Base-by-base conservation (phyloP, 768 basidiomycete species). In the Trametes cingulata region DNA sequence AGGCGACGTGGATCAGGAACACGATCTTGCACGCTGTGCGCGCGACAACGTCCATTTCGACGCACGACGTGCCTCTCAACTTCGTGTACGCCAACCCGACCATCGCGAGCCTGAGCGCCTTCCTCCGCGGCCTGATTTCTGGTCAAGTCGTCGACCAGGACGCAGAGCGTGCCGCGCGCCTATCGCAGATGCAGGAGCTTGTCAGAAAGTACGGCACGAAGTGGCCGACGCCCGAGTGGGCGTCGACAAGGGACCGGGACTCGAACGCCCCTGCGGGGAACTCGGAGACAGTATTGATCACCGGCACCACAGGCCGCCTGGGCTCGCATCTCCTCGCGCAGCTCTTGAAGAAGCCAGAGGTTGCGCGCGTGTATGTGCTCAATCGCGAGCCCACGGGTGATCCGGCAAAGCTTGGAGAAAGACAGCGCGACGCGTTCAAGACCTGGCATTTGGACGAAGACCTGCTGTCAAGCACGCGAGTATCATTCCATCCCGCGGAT, bases 71-170 rank as follows among this genome's bases (percentile, higher is more conserved):
- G 4, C 64, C 71, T 9, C 61, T 65, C 9, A 69, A 69, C 47
- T 60, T 77, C 53, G 73, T 83, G 3, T 75, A 74, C 40, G 67
- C 70, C 20, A 68, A 78, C 25, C 80, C 81, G 2, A 77, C 77
- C 1, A 74, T 81, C 19, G 66, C 67, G 41, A 52, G 68, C 7
- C 69, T 69, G 51, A 29, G 57, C 59, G 59, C n/a, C 8, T 73
- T 64, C 58, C 51, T 70, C 20, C 22, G 15, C 19, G 39, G 58
- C 19, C 37, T 63, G 52, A 14, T 58, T 2, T 29, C 56, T 2
- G 64, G 54, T 5, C 42, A 53, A 37, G 12, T n/a, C 7, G 29
- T 43, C 33, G 56, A 33, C 70, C 70, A 39, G 65, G 67, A 24
- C 20, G 64, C 63, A 57, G 46, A 57, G 7, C 46, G 67, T 40